phyloP scores from a whole-genome alignment of 1,284 basidiomycete genomes.

The Trametes versicolor region DNA sequence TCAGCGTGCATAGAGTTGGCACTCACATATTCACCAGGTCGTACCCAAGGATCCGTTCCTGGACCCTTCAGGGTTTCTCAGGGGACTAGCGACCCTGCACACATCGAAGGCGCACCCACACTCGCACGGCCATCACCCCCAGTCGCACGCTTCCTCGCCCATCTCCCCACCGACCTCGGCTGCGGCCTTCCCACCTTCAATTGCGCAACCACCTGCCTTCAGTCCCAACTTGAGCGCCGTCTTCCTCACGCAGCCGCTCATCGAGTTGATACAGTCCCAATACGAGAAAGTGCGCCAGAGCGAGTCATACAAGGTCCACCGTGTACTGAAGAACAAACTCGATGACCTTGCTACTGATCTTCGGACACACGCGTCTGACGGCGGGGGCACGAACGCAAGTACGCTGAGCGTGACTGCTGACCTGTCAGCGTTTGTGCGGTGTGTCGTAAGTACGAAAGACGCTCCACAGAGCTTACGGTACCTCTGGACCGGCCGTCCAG shows the following conservation, averaged over 20 bases:
- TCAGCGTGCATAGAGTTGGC: background rate
- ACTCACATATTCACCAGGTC: conserved; percentile 43
- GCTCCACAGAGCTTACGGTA: conserved; percentile 49
- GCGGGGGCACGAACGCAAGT: conserved; percentile 43
- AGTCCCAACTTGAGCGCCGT: conserved; percentile 20
- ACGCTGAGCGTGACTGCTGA: conserved; percentile 59
- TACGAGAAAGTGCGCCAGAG: conserved; percentile 60
- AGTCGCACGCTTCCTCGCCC: conserved; percentile 31
- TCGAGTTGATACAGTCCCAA: conserved; percentile 57
- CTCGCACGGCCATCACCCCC: conserved; percentile 16
- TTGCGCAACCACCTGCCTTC: conserved; percentile 18
- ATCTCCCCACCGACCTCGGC: conserved; percentile 32
- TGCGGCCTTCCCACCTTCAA: conserved; percentile 7
- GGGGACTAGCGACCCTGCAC: conserved; percentile 40
- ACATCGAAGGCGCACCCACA: conserved; percentile 35
- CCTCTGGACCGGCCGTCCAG: conserved; percentile 52
- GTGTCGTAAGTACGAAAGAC: conserved; percentile 47
- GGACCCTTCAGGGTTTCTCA: conserved; percentile 63
- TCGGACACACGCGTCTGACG: conserved; percentile 41
- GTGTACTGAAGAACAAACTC: conserved; percentile 62
- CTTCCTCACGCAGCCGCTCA: conserved; percentile 58
- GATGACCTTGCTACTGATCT: conserved; percentile 55
- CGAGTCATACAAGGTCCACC: conserved; percentile 70
- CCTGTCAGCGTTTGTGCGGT: conserved; percentile 46
- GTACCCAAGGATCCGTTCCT: conserved; percentile 82